phyloP scores from a whole-genome alignment of 352 stramenopile genomes.

The Phytopythium litorale region DNA sequence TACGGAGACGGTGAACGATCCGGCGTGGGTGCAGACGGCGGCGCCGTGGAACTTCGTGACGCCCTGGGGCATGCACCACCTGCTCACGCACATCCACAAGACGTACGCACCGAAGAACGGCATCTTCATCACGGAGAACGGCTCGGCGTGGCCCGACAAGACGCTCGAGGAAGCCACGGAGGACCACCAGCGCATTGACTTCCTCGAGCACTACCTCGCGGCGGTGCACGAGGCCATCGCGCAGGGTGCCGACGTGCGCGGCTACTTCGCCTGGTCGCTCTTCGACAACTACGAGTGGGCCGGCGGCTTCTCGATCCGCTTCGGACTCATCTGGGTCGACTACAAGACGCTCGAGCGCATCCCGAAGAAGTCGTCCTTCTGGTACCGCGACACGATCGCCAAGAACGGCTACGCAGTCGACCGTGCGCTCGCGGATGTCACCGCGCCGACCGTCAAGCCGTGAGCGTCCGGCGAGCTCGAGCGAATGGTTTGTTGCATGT shows the following conservation, averaged over 20 bases:
- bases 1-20: slow-evolving; percentile 22
- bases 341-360: slow-evolving; percentile 49
- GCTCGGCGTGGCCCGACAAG: slow-evolving; percentile 51
- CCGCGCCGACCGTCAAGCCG: not conserved
- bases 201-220: slow-evolving; percentile 75
- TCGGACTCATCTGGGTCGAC: slow-evolving; percentile 47
- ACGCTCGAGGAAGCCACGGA: slow-evolving; percentile 60
- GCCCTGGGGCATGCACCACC: slow-evolving; percentile 72
- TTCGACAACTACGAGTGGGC: slow-evolving; percentile 93
- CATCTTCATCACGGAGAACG: slow-evolving; percentile 93
- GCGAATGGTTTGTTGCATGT: too few species aligned
- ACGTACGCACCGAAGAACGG: slow-evolving; percentile 64
- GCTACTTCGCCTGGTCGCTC: slow-evolving; percentile 89
- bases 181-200: slow-evolving; percentile 69
- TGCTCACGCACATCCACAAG: slow-evolving; percentile 88
- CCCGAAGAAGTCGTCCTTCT: slow-evolving; percentile 51
- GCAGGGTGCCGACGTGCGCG: slow-evolving; percentile 45
- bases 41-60: slow-evolving; percentile 78
- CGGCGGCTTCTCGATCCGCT: slow-evolving; percentile 40
- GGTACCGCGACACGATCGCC: slow-evolving; percentile 37
- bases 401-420: slow-evolving; percentile 27
- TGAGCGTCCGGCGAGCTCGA: not conserved
- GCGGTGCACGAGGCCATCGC: slow-evolving; percentile 41
- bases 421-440: slow-evolving; percentile 1
- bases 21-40: slow-evolving; percentile 55